These are phyloP conservation scores for Purpureocillium takamizusanense DNA, from an alignment of 2,329 filamentous ascomycete species.

Conservation along the genomic window DNA sequence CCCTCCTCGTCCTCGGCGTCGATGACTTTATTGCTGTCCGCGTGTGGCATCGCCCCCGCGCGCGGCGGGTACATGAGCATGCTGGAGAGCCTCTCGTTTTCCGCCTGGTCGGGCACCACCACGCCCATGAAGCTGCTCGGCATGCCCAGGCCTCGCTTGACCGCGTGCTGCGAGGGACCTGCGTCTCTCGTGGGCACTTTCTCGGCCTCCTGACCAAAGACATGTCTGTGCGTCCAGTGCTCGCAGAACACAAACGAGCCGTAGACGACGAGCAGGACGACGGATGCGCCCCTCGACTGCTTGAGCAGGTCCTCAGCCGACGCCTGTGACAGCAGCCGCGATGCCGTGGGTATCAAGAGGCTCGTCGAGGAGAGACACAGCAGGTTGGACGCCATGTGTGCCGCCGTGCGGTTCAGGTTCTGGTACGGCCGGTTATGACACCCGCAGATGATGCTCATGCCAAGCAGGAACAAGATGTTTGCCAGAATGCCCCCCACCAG, in stretches of 20 bases:
- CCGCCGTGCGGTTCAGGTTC: slow-evolving; percentile 1
- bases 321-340: background rate
- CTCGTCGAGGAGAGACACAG: background rate
- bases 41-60: too few species aligned
- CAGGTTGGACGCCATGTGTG: background rate
- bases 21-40: too few species aligned
- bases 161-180: too few species aligned
- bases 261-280: slow-evolving; percentile 1
- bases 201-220: too few species aligned
- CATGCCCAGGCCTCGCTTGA: too few species aligned
- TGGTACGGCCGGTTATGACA: background rate
- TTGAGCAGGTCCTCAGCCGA: background rate
- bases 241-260: background rate
- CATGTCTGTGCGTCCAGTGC: background rate
- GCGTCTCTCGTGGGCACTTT: too few species aligned
- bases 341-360: slow-evolving; percentile 1
- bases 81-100: too few species aligned
- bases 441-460: background rate
- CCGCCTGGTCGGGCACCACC: too few species aligned
- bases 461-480: slow-evolving; percentile 1
- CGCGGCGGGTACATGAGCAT: too few species aligned
- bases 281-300: background rate
- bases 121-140: too few species aligned
- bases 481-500: background rate
- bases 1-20: background rate